Conservation (phyloP, 2,329 filamentous ascomycete genomes). For the Cladosporium phlei region DNA sequence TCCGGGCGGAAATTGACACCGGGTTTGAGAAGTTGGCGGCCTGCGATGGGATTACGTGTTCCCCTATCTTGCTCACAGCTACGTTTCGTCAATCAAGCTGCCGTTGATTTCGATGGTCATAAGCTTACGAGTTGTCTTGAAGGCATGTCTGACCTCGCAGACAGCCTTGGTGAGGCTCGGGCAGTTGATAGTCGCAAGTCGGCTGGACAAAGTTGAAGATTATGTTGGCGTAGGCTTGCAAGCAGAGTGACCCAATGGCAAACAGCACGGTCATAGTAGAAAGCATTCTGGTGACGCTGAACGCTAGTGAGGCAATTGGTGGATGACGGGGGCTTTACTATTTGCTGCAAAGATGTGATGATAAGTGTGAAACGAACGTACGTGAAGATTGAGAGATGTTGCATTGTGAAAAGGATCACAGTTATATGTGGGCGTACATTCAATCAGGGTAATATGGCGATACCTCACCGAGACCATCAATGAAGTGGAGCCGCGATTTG, state of each 20-base stretch:
- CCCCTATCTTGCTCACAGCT: too few species aligned
- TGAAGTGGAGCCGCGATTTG: too few species aligned
- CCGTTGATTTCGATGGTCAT: not conserved
- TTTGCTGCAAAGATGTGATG: not conserved
- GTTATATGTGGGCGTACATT: not conserved
- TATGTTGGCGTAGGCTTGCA: constrained; percentile 40
- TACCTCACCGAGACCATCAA: not conserved
- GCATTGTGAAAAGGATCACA: not conserved
- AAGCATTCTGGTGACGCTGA: not conserved
- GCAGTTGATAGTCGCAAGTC: constrained; percentile 33
- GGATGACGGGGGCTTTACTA: not conserved
- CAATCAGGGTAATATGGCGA: too few species aligned
- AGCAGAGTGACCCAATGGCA: not conserved
- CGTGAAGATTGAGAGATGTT: not conserved
- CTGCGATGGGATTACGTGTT: too few species aligned
- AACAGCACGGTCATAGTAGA: not conserved
- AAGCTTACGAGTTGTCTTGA: constrained; percentile 31
- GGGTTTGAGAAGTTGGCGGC: too few species aligned
- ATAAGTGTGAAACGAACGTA: too few species aligned
- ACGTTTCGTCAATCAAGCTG: not conserved
- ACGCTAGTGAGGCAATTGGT: not conserved
- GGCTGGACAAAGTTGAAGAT: constrained; percentile 45
- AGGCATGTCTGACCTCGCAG: constrained; percentile 37
- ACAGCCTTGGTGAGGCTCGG: constrained; percentile 26
- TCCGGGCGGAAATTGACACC: too few species aligned